phyloP scores from a whole-genome alignment of 1,284 basidiomycete species.

The Ustilago loliicola region DNA sequence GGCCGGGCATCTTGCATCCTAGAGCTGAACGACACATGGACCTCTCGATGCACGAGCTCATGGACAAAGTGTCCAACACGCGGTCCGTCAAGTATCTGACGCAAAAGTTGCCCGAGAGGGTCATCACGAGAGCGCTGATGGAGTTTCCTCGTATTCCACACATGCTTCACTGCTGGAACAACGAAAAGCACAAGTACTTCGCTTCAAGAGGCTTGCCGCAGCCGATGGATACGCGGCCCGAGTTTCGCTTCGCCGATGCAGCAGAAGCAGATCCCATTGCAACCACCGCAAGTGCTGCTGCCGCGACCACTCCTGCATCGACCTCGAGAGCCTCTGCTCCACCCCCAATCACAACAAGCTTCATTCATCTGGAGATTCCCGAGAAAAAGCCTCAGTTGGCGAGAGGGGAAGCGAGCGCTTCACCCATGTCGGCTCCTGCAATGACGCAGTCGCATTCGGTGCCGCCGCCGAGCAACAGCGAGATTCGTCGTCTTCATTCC shows the following conservation, averaged over 20 bases:
- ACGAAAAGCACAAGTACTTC: constrained; percentile 37
- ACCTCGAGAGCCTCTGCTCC: constrained; percentile 7
- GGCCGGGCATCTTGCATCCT: constrained; percentile 30
- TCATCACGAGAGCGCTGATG: constrained; percentile 37
- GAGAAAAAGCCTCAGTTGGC: constrained; percentile 1
- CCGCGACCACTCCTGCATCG: not conserved
- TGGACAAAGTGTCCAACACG: constrained; percentile 27
- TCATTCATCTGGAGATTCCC: not conserved
- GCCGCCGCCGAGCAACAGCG: constrained; percentile 1
- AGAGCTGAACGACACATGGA: constrained; percentile 22
- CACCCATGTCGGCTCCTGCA: constrained; percentile 4
- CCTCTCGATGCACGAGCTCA: constrained; percentile 31
- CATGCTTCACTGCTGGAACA: constrained; percentile 42
- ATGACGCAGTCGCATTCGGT: constrained; percentile 11
- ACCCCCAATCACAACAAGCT: not conserved
- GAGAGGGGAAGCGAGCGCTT: not conserved
- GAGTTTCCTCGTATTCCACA: constrained; percentile 46
- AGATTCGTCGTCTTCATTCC: not conserved
- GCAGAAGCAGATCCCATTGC: not conserved
- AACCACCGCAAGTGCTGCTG: not conserved
- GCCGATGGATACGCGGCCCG: constrained; percentile 37
- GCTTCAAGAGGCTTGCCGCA: constrained; percentile 13
- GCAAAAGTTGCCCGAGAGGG: constrained; percentile 23
- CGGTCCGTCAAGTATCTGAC: constrained; percentile 20
- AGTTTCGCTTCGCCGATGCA: constrained; percentile 35